phyloP scores from a whole-genome alignment of 2,329 filamentous ascomycete genomes.

The Xylariaceae sp. region DNA sequence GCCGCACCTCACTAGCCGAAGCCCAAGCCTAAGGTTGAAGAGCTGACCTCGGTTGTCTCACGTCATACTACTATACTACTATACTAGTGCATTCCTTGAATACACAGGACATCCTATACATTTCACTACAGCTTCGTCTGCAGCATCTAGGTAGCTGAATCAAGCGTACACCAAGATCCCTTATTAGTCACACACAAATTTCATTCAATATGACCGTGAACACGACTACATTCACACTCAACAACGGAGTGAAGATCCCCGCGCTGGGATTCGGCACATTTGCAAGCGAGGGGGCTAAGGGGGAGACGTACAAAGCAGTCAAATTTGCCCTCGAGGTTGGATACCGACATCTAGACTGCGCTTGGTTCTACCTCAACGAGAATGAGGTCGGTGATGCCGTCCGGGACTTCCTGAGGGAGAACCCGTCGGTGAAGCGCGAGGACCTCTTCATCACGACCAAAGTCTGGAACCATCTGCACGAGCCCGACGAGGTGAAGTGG shows the following conservation, averaged over 20 bases:
- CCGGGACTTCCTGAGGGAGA: slow-evolving; percentile 51
- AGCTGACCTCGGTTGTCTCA: neutral
- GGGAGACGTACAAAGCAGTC: slow-evolving; percentile 69
- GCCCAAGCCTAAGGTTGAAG: neutral
- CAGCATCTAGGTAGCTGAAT: neutral
- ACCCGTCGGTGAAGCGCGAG: slow-evolving; percentile 55
- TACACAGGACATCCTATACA: neutral
- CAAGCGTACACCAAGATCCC: neutral
- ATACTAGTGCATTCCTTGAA: slow-evolving; percentile 3
- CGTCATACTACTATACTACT: slow-evolving; percentile 2
- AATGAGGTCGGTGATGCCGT: slow-evolving; percentile 64
- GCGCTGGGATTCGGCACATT: slow-evolving; percentile 71
- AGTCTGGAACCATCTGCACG: slow-evolving; percentile 72
- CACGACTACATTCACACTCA: slow-evolving; percentile 51
- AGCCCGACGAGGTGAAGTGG: slow-evolving; percentile 63
- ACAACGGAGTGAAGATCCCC: slow-evolving; percentile 64
- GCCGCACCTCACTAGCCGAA: too few species aligned
- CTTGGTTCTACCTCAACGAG: slow-evolving; percentile 75
- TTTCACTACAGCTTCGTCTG: neutral
- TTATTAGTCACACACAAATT: neutral
- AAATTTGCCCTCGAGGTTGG: slow-evolving; percentile 66
- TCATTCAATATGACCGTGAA: slow-evolving; percentile 25
- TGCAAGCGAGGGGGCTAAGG: slow-evolving; percentile 67
- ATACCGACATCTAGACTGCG: slow-evolving; percentile 72
- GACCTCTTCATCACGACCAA: slow-evolving; percentile 70